Evolutionary conservation across 768 basidiomycete species (phyloP).

Genomic region (Phanerochaete carnosa): DNA sequence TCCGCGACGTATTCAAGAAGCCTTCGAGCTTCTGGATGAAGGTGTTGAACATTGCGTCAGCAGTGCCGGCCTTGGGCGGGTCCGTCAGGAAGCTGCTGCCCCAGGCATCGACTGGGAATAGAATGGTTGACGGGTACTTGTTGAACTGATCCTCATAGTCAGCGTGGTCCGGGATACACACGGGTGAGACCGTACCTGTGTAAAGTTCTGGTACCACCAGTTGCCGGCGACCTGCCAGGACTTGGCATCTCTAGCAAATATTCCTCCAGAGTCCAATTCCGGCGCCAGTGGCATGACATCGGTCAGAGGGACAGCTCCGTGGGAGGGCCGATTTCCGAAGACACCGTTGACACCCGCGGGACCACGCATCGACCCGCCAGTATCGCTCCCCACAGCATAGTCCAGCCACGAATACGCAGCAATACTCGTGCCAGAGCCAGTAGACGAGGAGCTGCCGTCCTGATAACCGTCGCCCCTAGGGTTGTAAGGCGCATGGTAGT

Average conservation of each 20-base stretch:
- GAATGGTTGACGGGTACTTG: slow-evolving; percentile 23
- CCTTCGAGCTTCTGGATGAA: slow-evolving; percentile 25
- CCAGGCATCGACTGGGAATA: slow-evolving; percentile 23
- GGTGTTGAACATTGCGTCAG: slow-evolving; percentile 19
- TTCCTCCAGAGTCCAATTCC: slow-evolving; percentile 23
- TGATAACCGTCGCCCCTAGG: slow-evolving; percentile 30
- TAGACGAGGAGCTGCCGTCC: slow-evolving; percentile 27
- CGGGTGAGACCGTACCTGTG: slow-evolving; percentile 10
- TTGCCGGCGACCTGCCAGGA: slow-evolving; percentile 21
- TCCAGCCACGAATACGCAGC: slow-evolving; percentile 28
- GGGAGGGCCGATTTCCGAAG: slow-evolving; percentile 26
- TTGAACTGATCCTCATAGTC: slow-evolving; percentile 14
- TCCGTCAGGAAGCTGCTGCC: slow-evolving; percentile 20
- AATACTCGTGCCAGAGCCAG: slow-evolving; percentile 23
- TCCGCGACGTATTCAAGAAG: slow-evolving; percentile 24
- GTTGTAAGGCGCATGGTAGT: slow-evolving; percentile 28
- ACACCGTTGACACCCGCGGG: slow-evolving; percentile 26
- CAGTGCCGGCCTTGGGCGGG: slow-evolving; percentile 17
- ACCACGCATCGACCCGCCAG: slow-evolving; percentile 28
- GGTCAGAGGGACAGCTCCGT: slow-evolving; percentile 23
- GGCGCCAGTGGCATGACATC: slow-evolving; percentile 29
- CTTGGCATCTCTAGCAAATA: slow-evolving; percentile 26
- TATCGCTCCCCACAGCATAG: slow-evolving; percentile 27
- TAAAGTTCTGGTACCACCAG: slow-evolving; percentile 28
- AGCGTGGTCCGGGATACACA: neutral